Base-by-base conservation (phyloP, 257 asterid genomes). In the Mitragyna speciosa region DNA sequence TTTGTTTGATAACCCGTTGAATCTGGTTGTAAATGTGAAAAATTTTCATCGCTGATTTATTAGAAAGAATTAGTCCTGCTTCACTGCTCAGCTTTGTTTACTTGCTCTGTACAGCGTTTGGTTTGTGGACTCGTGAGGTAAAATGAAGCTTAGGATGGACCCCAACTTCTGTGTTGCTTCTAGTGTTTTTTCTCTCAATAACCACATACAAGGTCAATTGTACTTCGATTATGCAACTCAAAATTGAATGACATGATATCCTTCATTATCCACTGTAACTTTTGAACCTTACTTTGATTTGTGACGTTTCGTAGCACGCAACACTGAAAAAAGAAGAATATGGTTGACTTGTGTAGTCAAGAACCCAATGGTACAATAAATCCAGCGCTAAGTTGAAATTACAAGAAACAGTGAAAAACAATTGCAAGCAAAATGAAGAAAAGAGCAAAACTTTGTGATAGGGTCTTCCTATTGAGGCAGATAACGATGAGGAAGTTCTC, bases 1-100 rank as follows among this genome's bases (percentile, higher is more conserved):
- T 33, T 45, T 19, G 17, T n/a, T 12, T 51, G 68, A 16, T 5
- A 6, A 22, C 68, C 43, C 16, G 39, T 24, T 39, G 31, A 70
- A 45, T 64, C 58, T 66, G 61, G 28, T 33, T 84, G 82, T 80
- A 77, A 77, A 73, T 77, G 82, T 73, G 72, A 84, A 84, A 24
- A 72, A 51, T 14, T 22, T 49, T 12, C 39, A 30, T 77, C 31
- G 1, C 43, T 30, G 45, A 49, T 71, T 16, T 48, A 17, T 26
- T 48, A 24, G 48, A 41, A 48, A 66, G 45, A 49, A 3, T 28
- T 17, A 56, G 33, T 24, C 15, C 12, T 58, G 28, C 68, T 61
- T 61, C 6, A 26, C 68, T 24, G 76, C 58, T 33, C 5, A 12
- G 56, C 47, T 69, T 20, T 19, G 65, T 30, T 43, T 28, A 61